phyloP scores from a whole-genome alignment of 23 red algal genomes.

The Chondrus crispus region DNA sequence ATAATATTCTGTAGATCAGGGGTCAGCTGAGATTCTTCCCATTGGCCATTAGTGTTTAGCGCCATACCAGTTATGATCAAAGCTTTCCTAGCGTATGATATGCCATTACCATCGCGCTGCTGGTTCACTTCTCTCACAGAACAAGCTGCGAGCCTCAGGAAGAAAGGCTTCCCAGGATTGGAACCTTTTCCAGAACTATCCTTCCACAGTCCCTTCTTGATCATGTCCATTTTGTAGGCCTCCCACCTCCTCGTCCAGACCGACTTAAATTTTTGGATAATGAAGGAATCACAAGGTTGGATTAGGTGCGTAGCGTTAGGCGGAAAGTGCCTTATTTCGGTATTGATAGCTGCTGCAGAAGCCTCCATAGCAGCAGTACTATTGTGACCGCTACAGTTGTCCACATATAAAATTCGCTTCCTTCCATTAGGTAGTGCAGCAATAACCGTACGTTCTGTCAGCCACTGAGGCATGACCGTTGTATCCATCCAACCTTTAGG shows the following conservation, averaged over 20 bases:
- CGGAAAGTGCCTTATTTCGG: neutral
- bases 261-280: neutral
- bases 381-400: slow-evolving; percentile 1
- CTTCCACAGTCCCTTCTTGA: neutral
- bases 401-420: neutral
- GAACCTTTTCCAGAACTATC: neutral
- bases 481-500: neutral
- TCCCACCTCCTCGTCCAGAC: neutral
- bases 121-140: neutral
- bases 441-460: neutral
- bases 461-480: neutral
- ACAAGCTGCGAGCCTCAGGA: neutral
- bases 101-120: neutral
- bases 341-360: neutral
- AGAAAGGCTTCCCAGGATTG: neutral
- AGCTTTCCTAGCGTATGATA: neutral
- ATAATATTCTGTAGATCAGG: neutral
- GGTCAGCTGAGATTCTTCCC: neutral
- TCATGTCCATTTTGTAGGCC: neutral
- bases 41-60: neutral
- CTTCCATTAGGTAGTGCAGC: neutral
- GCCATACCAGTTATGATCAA: neutral
- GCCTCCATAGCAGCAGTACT: neutral
- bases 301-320: neutral
- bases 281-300: neutral